Evolutionary conservation across 2,329 filamentous ascomycete genomes (phyloP), one percentile per base, ranked within the genome.

Genomic region (Aspergillus pseudoglaucus): DNA sequence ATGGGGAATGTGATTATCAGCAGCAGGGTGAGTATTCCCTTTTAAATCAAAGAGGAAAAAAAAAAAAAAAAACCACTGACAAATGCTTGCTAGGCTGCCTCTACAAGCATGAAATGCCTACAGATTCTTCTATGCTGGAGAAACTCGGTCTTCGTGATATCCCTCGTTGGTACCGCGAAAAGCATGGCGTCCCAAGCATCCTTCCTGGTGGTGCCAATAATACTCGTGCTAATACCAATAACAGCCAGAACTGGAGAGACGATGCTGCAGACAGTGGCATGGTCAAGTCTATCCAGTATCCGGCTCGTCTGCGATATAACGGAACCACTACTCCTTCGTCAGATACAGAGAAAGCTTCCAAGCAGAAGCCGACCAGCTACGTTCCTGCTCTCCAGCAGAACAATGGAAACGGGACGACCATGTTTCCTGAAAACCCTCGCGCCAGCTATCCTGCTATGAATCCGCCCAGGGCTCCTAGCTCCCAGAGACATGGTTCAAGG

Each of bases 91-190:
- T 41, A 72, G 69, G 90, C 0, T 95, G 90, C 72, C 82, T 84
- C 55, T 95, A 83, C 74, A 91, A 90, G 71, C 90, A 95, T 65
- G 87, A 93, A 64, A 95, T 95, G 86, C 90, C 90, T 0, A 67
- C 72, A 22, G 82, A 90, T 54, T 75, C 75, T 44, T 71, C 75
- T 0, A 87, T 82, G 1, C 80, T 94, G 57, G 71, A 79, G 39
- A 74, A 77, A 6, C 75, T 95, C 2, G 90, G 90, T 0, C 78
- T 95, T 44, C 68, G 69, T 2, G 69, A 72, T 38, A 67, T 76
- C 14, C 81, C 81, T 7, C 64, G 66, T 6, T 84, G 81, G 81
- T 82, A 74, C 59, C 70, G 72, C 46, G 75, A 82, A 46, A 74
- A 75, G 56, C 57, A 64, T 48, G 50, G 53, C 6, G 47, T 69